These are phyloP conservation scores for Excoecaria cochinchinensis DNA, from an alignment of 345 rosid genomes.

Conservation along the genomic window DNA sequence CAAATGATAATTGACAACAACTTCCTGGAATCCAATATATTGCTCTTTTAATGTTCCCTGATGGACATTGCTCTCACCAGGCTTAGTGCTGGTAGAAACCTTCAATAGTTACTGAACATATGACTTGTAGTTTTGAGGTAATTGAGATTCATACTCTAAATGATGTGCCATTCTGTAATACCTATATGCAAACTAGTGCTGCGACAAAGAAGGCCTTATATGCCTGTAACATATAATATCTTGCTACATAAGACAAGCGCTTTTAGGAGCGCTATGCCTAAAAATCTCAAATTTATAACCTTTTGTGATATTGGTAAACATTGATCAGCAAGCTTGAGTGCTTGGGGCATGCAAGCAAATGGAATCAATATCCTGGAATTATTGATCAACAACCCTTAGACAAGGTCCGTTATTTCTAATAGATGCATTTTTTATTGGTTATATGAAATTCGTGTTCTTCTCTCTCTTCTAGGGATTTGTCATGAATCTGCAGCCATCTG, in stretches of 20 bases:
- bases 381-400: background rate
- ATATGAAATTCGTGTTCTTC: conserved; percentile 12
- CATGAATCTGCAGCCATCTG: conserved; percentile 97
- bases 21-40: background rate
- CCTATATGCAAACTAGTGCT: background rate
- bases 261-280: background rate
- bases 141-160: background rate
- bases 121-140: background rate
- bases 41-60: background rate
- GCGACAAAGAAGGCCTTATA: background rate
- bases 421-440: background rate
- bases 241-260: background rate
- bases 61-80: background rate
- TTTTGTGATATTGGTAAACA: background rate
- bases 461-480: conserved; percentile 67
- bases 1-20: background rate
- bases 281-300: background rate
- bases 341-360: no score
- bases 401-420: background rate
- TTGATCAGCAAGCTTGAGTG: background rate
- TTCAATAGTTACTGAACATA: background rate
- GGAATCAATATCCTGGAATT: background rate
- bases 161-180: background rate
- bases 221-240: background rate
- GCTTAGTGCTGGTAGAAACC: background rate